Base-by-base conservation (phyloP, 2,329 filamentous ascomycete species). In the Cercospora zeina region DNA sequence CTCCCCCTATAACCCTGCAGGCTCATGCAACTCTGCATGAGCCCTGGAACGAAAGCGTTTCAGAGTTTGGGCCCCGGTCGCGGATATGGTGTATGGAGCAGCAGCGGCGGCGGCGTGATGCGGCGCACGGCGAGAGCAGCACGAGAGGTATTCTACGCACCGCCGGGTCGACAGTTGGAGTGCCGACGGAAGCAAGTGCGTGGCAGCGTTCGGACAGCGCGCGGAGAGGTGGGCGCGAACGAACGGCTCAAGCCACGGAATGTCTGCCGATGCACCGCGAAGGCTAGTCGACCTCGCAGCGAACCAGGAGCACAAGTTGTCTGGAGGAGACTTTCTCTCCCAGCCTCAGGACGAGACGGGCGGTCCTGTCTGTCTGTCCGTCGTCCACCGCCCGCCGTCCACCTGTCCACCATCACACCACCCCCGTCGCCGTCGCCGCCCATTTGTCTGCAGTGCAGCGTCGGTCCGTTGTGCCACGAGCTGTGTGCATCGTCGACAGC, bases 11-110 rank as follows among this genome's bases (percentile, higher is more conserved):
- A 16, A 37, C 56, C 56, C 56, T 59, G 56, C 19, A 53, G 14
- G 19, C 47, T 51, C 53, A 59, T 59, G 56, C 56, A 58, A 47
- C 39, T 58, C 24, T 58, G 55, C 55, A 58, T 34, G 55, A 59
- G 56, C 42, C 45, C 45, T 50, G 36, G 56, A 34, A 30, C 39
- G 31, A 39, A 30, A 47, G 56, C 47, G 56, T 59, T 59, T 59
- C 56, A 59, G 45, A 59, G 56, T 59, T 59, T 51, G 42, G 42
- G 56, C 9, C 56, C 19, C 33, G 54, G 27, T 42, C 54, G 30
- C 45, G 55, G 42, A 33, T 4, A 27, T 27, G 21, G 34, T 31
- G 21, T 34, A 4, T 34, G 39, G 34, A 49, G 37, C 37, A 27
- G 16, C 56, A 51, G 31, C 30, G 50, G 30, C 33, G 36, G 34